Evolutionary conservation across 345 rosid species (phyloP).

Genomic region (Chamaenerion angustifolium): DNA sequence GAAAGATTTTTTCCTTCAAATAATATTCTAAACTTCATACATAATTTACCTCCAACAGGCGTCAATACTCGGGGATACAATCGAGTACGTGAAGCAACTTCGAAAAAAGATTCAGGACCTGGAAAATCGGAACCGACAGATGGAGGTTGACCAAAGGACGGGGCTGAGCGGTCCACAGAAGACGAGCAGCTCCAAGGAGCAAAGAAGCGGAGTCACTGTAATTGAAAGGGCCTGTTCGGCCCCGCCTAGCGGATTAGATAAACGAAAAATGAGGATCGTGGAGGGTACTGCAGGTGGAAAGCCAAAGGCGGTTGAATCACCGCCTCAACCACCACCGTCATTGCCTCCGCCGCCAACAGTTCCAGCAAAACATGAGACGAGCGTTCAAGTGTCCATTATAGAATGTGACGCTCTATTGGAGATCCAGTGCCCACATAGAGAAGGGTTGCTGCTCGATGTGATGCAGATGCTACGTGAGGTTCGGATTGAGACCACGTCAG

Average conservation of each 20-base stretch:
- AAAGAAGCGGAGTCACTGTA: slow-evolving; percentile 13
- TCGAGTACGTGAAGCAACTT: slow-evolving; percentile 84
- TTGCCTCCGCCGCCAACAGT: slow-evolving; percentile 1
- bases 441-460: slow-evolving; percentile 66
- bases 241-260: slow-evolving; percentile 15
- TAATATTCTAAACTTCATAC: too few species aligned
- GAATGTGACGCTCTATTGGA: slow-evolving; percentile 77
- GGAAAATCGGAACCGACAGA: slow-evolving; percentile 34
- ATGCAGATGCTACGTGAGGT: slow-evolving; percentile 65
- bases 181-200: slow-evolving; percentile 22
- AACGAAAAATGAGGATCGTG: slow-evolving; percentile 41
- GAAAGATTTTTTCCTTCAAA: too few species aligned
- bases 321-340: slow-evolving; percentile 2
- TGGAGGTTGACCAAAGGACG: slow-evolving; percentile 31
- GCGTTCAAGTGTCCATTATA: slow-evolving; percentile 85
- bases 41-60: slow-evolving; percentile 16
- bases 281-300: slow-evolving; percentile 29
- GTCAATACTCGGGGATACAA: slow-evolving; percentile 88
- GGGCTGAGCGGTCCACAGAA: slow-evolving; percentile 19
- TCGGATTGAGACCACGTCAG: slow-evolving; percentile 55
- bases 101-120: slow-evolving; percentile 69
- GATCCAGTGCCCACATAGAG: slow-evolving; percentile 57
- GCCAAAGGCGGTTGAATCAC: slow-evolving; percentile 26
- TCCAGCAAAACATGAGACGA: slow-evolving; percentile 10
- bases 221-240: slow-evolving; percentile 23